Evolutionary conservation across 2,329 filamentous ascomycete genomes (phyloP).

Genomic region (Colletotrichum musicola): DNA sequence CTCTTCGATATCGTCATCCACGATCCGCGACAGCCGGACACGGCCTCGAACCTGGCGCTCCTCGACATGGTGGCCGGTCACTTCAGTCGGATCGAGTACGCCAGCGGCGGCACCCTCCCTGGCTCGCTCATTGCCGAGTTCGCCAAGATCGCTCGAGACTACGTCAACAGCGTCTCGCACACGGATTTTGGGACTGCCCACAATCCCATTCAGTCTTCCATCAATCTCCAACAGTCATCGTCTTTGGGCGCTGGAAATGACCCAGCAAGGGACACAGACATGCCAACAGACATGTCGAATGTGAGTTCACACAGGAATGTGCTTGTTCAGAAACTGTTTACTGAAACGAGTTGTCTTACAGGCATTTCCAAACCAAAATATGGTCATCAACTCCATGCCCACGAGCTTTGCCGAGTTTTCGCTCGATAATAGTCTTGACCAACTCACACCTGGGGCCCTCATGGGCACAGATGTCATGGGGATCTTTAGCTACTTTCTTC

Average conservation of each 20-base stretch:
- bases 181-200: neutral
- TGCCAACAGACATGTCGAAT: neutral
- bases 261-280: neutral
- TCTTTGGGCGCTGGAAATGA: neutral
- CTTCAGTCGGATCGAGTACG: slow-evolving; percentile 57
- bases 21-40: slow-evolving; percentile 51
- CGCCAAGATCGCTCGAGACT: slow-evolving; percentile 56
- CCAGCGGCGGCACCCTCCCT: slow-evolving; percentile 51
- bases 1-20: slow-evolving; percentile 57
- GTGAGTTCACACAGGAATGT: neutral
- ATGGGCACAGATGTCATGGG: slow-evolving; percentile 45
- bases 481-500: slow-evolving; percentile 44
- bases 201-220: neutral
- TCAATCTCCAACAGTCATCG: neutral
- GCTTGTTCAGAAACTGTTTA: neutral
- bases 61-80: slow-evolving; percentile 57
- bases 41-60: slow-evolving; percentile 51
- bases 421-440: slow-evolving; percentile 26
- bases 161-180: slow-evolving; percentile 46
- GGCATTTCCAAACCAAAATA: neutral
- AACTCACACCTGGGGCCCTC: slow-evolving; percentile 11
- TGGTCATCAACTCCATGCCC: neutral
- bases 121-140: slow-evolving; percentile 54
- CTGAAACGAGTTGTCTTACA: neutral
- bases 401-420: slow-evolving; percentile 38